Evolutionary conservation across 2,329 filamentous ascomycete genomes (phyloP).

Genomic region (Aspergillus sp.): DNA sequence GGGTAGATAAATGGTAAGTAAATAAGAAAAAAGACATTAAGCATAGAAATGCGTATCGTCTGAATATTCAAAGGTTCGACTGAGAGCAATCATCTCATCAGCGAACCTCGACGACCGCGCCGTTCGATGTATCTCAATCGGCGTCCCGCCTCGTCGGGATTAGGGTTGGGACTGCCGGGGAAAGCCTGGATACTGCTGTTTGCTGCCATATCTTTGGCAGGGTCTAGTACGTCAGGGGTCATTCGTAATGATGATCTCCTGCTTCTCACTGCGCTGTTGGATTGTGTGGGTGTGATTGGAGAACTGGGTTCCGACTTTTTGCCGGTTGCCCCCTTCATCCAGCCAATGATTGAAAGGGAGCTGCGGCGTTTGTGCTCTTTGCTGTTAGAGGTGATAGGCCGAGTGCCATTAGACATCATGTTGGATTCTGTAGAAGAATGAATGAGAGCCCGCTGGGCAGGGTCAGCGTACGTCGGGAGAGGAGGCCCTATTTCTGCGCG

Average conservation of each 20-base stretch:
- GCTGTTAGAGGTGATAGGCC: slow-evolving; percentile 2
- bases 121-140: slow-evolving; percentile 28
- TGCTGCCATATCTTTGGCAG: slow-evolving; percentile 8
- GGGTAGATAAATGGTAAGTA: too few species aligned
- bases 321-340: slow-evolving; percentile 30
- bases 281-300: slow-evolving; percentile 2
- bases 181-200: slow-evolving; percentile 10
- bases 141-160: slow-evolving; percentile 14
- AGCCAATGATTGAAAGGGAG: slow-evolving; percentile 33
- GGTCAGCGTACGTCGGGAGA: slow-evolving; percentile 7
- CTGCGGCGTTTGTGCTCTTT: slow-evolving; percentile 31
- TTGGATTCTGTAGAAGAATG: slow-evolving; percentile 24
- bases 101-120: slow-evolving; percentile 15
- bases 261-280: slow-evolving; percentile 7
- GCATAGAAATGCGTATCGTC: background rate
- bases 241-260: slow-evolving; percentile 11
- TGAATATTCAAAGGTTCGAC: too few species aligned
- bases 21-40: too few species aligned
- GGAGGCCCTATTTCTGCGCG: too few species aligned
- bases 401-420: slow-evolving; percentile 10
- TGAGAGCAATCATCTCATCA: slow-evolving; percentile 5
- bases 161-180: slow-evolving; percentile 5
- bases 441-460: slow-evolving; percentile 12
- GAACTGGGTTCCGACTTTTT: slow-evolving; percentile 14
- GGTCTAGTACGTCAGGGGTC: slow-evolving; percentile 8